Evolutionary conservation across 2,329 filamentous ascomycete genomes (phyloP).

Genomic region (Aspergillus carbonarius): DNA sequence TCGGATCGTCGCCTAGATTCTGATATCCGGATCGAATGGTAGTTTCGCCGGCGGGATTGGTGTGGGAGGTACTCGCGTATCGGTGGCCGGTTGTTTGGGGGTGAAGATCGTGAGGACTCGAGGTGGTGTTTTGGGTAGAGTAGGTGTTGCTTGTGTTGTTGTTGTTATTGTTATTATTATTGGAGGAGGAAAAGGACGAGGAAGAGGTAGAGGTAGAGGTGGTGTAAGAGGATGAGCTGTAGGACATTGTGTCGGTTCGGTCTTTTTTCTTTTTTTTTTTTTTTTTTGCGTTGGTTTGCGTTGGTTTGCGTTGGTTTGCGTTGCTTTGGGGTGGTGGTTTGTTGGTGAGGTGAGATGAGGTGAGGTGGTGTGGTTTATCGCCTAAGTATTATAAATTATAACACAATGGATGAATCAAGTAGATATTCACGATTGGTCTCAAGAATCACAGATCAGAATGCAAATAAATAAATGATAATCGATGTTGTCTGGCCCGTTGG

Average conservation of each 20-base stretch:
- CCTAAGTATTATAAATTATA: too few relatives aligned
- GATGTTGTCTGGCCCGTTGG: too few relatives aligned
- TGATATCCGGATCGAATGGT: conserved; percentile 3
- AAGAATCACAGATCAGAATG: too few relatives aligned
- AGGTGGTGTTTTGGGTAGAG: not conserved
- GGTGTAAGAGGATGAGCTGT: not conserved
- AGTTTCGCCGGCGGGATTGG: not conserved
- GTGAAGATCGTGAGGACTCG: not conserved
- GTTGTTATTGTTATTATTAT: not conserved
- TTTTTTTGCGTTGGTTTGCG: too few relatives aligned
- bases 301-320: not conserved
- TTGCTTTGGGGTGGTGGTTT: not conserved
- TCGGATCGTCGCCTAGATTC: conserved; percentile 1
- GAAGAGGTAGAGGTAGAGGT: not conserved
- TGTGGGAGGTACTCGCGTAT: not conserved
- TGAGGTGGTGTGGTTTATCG: too few relatives aligned
- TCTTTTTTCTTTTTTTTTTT: too few relatives aligned
- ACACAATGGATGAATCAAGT: too few relatives aligned
- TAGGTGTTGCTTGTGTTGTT: too few relatives aligned
- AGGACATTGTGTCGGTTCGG: not conserved
- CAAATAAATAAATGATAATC: too few relatives aligned
- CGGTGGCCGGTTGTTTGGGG: not conserved
- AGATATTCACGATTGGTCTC: too few relatives aligned
- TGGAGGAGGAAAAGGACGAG: not conserved
- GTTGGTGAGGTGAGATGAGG: not conserved